A percentile compares a stretch with the other conserved stretches of the same genome.
Evolutionary conservation across 306 rosid genomes (phyloP).

Genomic region (Malus fusca): DNA sequence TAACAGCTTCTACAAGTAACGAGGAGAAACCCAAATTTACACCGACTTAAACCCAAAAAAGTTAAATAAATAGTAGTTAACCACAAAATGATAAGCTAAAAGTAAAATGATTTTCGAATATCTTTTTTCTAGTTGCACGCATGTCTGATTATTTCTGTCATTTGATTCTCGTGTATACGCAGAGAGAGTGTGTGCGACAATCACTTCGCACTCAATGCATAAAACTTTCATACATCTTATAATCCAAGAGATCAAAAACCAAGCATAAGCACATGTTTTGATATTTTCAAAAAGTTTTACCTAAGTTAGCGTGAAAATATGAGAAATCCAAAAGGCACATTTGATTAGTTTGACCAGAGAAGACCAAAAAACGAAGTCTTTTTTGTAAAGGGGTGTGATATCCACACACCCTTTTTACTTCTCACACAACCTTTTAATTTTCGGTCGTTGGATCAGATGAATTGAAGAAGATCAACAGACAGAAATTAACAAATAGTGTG

Average conservation of each 20-base stretch:
- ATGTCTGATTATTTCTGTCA: rapidly evolving
- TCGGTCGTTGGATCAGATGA: too few species aligned
- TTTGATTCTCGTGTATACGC: too few species aligned
- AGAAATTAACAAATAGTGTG: too few species aligned
- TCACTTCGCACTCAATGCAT: not conserved
- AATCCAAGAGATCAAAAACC: not conserved
- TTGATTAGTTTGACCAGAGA: not conserved
- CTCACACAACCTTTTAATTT: too few species aligned
- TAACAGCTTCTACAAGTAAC: not conserved
- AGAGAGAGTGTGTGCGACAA: too few species aligned
- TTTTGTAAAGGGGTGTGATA: too few species aligned
- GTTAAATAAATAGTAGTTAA: not conserved
- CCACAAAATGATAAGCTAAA: not conserved
- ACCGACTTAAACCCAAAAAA: too few species aligned
- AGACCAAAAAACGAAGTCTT: not conserved
- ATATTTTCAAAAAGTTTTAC: not conserved
- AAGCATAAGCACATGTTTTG: not conserved
- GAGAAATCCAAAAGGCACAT: not conserved
- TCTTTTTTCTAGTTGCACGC: too few species aligned
- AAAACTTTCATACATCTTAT: not conserved
- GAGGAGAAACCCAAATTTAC: not conserved
- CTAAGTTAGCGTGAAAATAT: not conserved
- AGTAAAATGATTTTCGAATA: not conserved
- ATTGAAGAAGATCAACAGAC: too few species aligned
- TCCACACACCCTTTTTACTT: too few species aligned